Evolutionary conservation across 2,329 filamentous ascomycete genomes (phyloP), one percentile per base, ranked within the genome.

Genomic region (Aspergillus sp.): DNA sequence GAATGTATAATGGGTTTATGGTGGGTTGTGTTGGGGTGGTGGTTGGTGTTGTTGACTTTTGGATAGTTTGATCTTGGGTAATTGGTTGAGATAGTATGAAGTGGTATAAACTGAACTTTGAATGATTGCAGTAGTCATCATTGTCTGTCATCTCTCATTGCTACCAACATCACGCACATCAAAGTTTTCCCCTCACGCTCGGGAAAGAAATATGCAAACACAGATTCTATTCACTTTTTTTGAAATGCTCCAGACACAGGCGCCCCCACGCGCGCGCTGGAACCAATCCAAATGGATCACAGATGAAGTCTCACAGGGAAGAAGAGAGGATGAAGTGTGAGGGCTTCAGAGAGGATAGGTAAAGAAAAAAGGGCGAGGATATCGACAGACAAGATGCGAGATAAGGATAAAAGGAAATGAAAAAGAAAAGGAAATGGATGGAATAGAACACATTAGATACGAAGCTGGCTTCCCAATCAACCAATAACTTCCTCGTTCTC

Each of bases 401-500:
- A 66, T 59, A 68, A 48, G 32, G 12, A 36, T 64, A 65, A 69
- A 69, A 61, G 64, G 53, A 65, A 67, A 65, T 63, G 68, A 64
- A 66, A 67, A 68, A 47, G 64, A 66, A 69, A 69, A 62, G 64
- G 53, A 65, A 67, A 65, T 64, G 65, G 67, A 58, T 54, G 49
- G 48, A 70, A 60, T 54, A 61, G 68, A 68, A 65, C 63, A 70
- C 70, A 71, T 70, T 72, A 74, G 65, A 70, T 69, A 70, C 66
- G 69, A 67, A 63, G 67, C 58, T 62, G 63, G 63, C 67, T 65
- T 63, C 63, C 59, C 62, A 62, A 68, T 73, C 71, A 79, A 72
- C 67, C 78, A 66, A 85, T 78, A 67, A 91, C 82, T 80, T 98
- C 95, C 83, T 98, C 95, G 60, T 83, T 89, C 85, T 97, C 81